Percentiles rank a stretch among this genome's conserved stretches.
Conservation (phyloP, 1,284 basidiomycete genomes). For the Cutaneotrichosporon cutaneum region DNA sequence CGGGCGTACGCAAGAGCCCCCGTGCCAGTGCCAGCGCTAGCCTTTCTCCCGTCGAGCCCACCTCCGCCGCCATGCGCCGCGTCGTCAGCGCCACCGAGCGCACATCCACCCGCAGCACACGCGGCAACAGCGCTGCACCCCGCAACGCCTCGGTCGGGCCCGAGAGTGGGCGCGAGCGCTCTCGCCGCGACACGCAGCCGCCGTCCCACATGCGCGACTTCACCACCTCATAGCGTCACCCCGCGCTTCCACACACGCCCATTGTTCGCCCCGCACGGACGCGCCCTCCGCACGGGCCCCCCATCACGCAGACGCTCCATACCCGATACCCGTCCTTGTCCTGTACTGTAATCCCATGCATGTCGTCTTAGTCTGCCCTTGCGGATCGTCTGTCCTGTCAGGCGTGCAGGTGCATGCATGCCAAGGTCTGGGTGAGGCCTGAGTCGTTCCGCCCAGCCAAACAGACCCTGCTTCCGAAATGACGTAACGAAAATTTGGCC, state of each 20-base stretch:
- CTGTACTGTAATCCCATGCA: conserved; percentile 1
- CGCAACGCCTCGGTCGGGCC: conserved; percentile 25
- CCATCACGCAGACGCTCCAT: background rate
- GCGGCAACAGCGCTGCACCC: background rate
- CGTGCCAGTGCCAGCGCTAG: conserved; percentile 2
- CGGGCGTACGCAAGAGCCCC: conserved; percentile 1
- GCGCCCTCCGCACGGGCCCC: background rate
- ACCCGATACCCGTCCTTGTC: background rate
- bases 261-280: conserved; percentile 8
- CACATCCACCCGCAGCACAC: conserved; percentile 3
- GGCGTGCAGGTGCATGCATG: background rate
- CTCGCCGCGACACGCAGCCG: conserved; percentile 33
- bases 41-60: conserved; percentile 11
- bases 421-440: background rate
- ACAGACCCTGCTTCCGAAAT: background rate
- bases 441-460: background rate
- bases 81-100: conserved; percentile 20
- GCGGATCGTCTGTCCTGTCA: too few species aligned
- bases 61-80: conserved; percentile 20
- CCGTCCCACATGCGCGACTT: conserved; percentile 41
- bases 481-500: background rate
- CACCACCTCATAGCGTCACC: conserved; percentile 1
- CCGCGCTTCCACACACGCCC: conserved; percentile 4
- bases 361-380: background rate
- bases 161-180: conserved; percentile 29